These are phyloP conservation scores for Didymella exigua DNA, from an alignment of 2,329 filamentous ascomycete genomes.

Conservation along the genomic window DNA sequence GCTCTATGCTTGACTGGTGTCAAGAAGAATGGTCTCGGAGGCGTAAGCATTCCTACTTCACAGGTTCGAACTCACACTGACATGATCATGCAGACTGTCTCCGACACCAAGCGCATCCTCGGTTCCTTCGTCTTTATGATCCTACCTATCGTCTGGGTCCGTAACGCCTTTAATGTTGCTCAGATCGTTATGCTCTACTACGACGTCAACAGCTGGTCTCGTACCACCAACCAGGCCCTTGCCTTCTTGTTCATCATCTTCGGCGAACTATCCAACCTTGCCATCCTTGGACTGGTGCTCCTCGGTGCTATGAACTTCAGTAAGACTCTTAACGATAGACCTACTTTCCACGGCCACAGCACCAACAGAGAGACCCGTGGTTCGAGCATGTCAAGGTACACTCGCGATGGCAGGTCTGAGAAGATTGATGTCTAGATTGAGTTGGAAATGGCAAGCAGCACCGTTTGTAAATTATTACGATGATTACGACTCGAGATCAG, in stretches of 20 bases:
- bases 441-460: no score
- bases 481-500: not conserved
- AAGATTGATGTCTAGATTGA: constrained; percentile 1
- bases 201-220: constrained; percentile 21
- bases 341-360: not conserved
- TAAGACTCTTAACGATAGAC: constrained; percentile 12
- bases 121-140: constrained; percentile 22
- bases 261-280: constrained; percentile 21
- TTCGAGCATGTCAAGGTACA: constrained; percentile 11
- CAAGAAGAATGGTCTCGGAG: constrained; percentile 20
- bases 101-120: constrained; percentile 14
- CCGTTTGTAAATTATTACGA: no score
- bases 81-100: not conserved
- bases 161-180: constrained; percentile 26
- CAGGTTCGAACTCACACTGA: not conserved
- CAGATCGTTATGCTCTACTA: constrained; percentile 23
- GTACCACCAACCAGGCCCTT: constrained; percentile 25
- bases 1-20: constrained; percentile 19
- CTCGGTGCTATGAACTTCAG: constrained; percentile 23
- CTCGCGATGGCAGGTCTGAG: constrained; percentile 6
- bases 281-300: constrained; percentile 18
- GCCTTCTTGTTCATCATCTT: constrained; percentile 32
- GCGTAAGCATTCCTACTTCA: constrained; percentile 11
- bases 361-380: constrained; percentile 12
- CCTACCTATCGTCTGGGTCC: constrained; percentile 20